Conservation (phyloP, 768 basidiomycete genomes). For the Mycena galericulata region DNA sequence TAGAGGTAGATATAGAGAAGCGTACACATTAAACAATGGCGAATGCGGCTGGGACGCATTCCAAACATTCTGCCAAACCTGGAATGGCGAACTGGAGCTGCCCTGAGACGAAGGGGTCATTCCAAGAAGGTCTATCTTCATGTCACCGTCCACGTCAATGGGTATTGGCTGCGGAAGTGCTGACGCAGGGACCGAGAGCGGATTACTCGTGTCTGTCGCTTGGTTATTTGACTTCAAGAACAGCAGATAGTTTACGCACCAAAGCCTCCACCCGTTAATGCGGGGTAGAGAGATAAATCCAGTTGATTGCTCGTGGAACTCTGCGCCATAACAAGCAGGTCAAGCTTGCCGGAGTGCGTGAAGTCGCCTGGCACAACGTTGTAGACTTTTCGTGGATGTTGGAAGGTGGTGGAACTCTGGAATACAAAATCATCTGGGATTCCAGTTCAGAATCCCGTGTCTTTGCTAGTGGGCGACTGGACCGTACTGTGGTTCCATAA, state of each 20-base stretch:
- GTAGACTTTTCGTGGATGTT: slow-evolving; percentile 67
- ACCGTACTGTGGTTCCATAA: slow-evolving; percentile 84
- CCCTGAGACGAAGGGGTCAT: slow-evolving; percentile 56
- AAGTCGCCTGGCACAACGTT: slow-evolving; percentile 96
- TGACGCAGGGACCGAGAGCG: slow-evolving; percentile 71
- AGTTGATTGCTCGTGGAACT: slow-evolving; percentile 61
- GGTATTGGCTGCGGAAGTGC: slow-evolving; percentile 84
- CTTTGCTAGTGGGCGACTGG: neutral
- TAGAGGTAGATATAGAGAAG: neutral
- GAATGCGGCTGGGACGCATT: slow-evolving; percentile 65
- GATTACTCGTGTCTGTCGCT: slow-evolving; percentile 52
- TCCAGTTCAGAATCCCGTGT: slow-evolving; percentile 21
- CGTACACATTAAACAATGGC: slow-evolving; percentile 75
- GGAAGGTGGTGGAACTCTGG: slow-evolving; percentile 61
- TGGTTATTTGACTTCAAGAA: neutral
- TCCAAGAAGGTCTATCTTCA: slow-evolving; percentile 91
- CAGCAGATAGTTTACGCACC: slow-evolving; percentile 55
- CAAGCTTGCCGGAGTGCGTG: slow-evolving; percentile 91
- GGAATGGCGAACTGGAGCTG: slow-evolving; percentile 55
- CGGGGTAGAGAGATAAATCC: slow-evolving; percentile 79
- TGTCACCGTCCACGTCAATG: slow-evolving; percentile 88
- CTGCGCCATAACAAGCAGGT: slow-evolving; percentile 89
- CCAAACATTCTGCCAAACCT: slow-evolving; percentile 88
- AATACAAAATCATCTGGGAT: slow-evolving; percentile 69
- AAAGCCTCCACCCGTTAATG: slow-evolving; percentile 71